Evolutionary conservation across 176 grass and related monocot species (phyloP).

Genomic region (Carex littledalei): DNA sequence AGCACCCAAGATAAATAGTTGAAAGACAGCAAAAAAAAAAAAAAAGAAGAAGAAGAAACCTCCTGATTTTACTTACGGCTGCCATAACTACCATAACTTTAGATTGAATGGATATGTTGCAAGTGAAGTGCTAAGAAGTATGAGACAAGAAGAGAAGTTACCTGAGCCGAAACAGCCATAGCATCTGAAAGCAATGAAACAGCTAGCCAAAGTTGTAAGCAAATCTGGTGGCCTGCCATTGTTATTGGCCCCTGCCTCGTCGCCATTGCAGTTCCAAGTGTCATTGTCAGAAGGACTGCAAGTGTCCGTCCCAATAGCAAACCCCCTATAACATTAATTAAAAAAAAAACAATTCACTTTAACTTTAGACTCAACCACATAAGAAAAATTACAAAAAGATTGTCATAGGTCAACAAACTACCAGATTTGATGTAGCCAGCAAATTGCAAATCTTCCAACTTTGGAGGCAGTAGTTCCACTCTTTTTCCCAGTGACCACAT

Average conservation of each 20-base stretch:
- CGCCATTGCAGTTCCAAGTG: constrained; percentile 95
- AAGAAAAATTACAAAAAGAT: constrained; percentile 7
- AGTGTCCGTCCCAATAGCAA: constrained; percentile 83
- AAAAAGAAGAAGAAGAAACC: neutral
- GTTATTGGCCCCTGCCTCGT: constrained; percentile 83
- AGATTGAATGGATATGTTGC: neutral
- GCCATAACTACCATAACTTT: neutral
- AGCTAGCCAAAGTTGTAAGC: constrained; percentile 96
- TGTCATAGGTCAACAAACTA: constrained; percentile 21
- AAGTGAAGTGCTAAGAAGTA: neutral
- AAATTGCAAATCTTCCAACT: constrained; percentile 71
- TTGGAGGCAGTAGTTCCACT: constrained; percentile 75
- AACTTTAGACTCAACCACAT: neutral
- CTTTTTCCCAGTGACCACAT: constrained; percentile 73
- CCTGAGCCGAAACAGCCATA: constrained; percentile 65
- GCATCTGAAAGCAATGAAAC: constrained; percentile 48
- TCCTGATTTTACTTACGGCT: neutral
- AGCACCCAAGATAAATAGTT: neutral
- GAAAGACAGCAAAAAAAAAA: neutral
- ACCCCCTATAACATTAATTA: constrained; percentile 47
- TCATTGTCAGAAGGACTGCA: constrained; percentile 79
- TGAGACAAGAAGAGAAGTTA: constrained; percentile 20
- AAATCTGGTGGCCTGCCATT: constrained; percentile 97
- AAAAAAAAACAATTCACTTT: neutral
- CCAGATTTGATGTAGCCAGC: constrained; percentile 90